Evolutionary conservation across 1,284 basidiomycete genomes (phyloP), one percentile per base, ranked within the genome.

Genomic region (Waitea zeae): DNA sequence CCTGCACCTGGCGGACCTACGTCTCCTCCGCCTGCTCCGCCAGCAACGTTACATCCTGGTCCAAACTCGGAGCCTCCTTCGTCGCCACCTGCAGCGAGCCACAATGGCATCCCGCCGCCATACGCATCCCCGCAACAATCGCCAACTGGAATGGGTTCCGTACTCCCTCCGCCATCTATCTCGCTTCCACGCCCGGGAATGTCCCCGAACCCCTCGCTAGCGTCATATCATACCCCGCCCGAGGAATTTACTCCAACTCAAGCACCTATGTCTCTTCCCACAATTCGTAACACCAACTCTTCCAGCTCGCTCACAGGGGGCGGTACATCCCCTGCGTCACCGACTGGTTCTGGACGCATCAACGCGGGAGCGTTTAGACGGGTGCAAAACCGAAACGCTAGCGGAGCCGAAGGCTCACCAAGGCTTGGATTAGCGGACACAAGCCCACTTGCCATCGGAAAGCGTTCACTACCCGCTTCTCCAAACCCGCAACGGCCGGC

Each of bases 1-100:
- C 38, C 26, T 11, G 22, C 20, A 13, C 33, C 28, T 43, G 0
- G 35, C n/a, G n/a, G n/a, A n/a, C n/a, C n/a, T n/a, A n/a, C n/a
- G n/a, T n/a, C n/a, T n/a, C n/a, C n/a, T n/a, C n/a, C n/a, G n/a
- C n/a, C n/a, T n/a, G n/a, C n/a, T n/a, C n/a, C n/a, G 22, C 22
- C 22, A 26, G 7, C 22, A 26, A 7, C n/a, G 22, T 26, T n/a
- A 26, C n/a, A 7, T 26, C 7, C n/a, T 7, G 7, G 22, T n/a
- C 7, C 22, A 26, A n/a, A 26, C 22, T n/a, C n/a, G n/a, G 22
- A 7, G 22, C 22, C 22, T 26, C 22, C 22, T 26, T 26, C 22
- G 22, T 7, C 22, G 7, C 22, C 7, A n/a, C 7, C 7, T n/a
- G 22, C 7, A 26, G 22, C 22, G 7, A 26, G 22, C n/a, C 22